Evolutionary conservation across 495 filamentous ascomycete species (phyloP).

Genomic region (Podospora appendiculata): DNA sequence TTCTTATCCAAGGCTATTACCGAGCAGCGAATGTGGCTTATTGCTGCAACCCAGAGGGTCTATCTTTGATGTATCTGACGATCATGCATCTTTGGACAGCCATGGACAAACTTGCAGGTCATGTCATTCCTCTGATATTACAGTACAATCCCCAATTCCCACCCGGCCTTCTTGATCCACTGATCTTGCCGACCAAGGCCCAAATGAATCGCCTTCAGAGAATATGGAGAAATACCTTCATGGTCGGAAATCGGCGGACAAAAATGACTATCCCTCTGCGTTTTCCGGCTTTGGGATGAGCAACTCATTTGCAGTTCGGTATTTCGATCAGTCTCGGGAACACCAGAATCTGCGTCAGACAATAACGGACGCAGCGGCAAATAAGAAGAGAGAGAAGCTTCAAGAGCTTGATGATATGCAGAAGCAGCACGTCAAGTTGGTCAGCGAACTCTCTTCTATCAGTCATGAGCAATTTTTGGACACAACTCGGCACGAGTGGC

Average conservation of each 20-base stretch:
- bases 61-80: constrained; percentile 54
- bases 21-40: constrained; percentile 23
- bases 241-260: constrained; percentile 13
- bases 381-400: constrained; percentile 28
- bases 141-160: constrained; percentile 47
- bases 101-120: constrained; percentile 43
- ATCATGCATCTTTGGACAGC: constrained; percentile 58
- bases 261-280: constrained; percentile 14
- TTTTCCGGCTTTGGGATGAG: constrained; percentile 23
- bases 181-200: constrained; percentile 39
- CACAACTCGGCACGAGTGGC: no score
- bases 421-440: no score
- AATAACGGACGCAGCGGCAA: constrained; percentile 32
- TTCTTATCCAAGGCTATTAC: constrained; percentile 17
- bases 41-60: constrained; percentile 35
- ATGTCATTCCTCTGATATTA: constrained; percentile 29
- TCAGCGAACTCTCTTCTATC: no score
- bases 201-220: constrained; percentile 44
- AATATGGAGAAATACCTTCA: constrained; percentile 44
- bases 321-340: constrained; percentile 37
- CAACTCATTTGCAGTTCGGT: constrained; percentile 45
- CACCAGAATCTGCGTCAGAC: constrained; percentile 30
- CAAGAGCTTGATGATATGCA: constrained; percentile 21
- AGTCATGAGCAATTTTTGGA: no score
- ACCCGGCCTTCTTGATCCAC: constrained; percentile 28